Evolutionary conservation across 225 moss, liverwort and hornwort species (phyloP).

Genomic region (Thuidium tamariscinum): DNA sequence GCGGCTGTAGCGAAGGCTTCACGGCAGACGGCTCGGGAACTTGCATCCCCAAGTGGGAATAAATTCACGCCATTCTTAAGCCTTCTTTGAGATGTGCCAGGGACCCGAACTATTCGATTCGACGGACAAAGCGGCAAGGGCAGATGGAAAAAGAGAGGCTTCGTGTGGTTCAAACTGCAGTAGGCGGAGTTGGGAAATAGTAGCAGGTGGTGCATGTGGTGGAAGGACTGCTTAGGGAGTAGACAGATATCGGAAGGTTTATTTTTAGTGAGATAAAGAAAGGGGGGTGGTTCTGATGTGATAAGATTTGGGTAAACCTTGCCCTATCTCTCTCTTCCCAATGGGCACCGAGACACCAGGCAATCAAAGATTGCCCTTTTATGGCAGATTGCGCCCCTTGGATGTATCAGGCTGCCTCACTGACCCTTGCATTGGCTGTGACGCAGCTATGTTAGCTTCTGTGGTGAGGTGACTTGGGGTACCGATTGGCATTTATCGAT

Average conservation of each 20-base stretch:
- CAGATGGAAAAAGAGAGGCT: not conserved
- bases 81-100: constrained; percentile 11
- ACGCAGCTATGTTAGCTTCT: not conserved
- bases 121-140: not conserved
- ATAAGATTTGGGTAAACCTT: constrained; percentile 23
- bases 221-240: constrained; percentile 22
- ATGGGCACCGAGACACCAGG: constrained; percentile 38
- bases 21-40: constrained; percentile 28
- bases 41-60: constrained; percentile 18
- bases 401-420: constrained; percentile 15
- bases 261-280: not conserved
- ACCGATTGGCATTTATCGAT: constrained; percentile 39
- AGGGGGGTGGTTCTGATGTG: not conserved
- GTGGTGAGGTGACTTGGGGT: constrained; percentile 23
- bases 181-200: constrained; percentile 1
- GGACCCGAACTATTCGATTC: not conserved
- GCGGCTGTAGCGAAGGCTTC: constrained; percentile 25
- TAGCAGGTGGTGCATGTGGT: constrained; percentile 13
- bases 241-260: constrained; percentile 57
- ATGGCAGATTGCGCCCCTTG: constrained; percentile 16
- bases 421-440: constrained; percentile 6
- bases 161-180: not conserved
- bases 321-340: constrained; percentile 49
- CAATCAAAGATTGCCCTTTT: constrained; percentile 56
- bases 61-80: not conserved